These are phyloP conservation scores for Fonsecaea monophora DNA, from an alignment of 2,329 filamentous ascomycete species.

Conservation along the genomic window DNA sequence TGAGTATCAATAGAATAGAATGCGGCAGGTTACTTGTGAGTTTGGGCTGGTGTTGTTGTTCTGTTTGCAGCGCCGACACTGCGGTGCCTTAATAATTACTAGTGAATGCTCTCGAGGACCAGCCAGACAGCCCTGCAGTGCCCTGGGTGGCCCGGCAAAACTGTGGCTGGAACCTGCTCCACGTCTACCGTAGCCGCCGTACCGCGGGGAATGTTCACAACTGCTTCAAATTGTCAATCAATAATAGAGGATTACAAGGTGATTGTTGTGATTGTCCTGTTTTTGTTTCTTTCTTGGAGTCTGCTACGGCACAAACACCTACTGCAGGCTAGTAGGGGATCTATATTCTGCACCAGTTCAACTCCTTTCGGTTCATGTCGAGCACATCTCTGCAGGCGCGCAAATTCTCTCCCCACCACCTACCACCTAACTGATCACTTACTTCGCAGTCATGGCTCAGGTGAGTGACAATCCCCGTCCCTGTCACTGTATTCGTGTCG, in stretches of 20 bases:
- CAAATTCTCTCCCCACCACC: not conserved
- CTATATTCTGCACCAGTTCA: not conserved
- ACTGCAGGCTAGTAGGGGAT: not conserved
- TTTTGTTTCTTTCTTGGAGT: not conserved
- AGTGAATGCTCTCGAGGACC: not conserved
- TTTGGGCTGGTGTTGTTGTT: constrained; percentile 23
- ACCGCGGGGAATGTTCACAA: constrained; percentile 18
- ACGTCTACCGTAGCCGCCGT: constrained; percentile 16
- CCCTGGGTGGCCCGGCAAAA: not conserved
- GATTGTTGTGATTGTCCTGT: not conserved
- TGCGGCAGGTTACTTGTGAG: constrained; percentile 19
- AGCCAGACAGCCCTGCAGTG: not conserved
- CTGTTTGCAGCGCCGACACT: constrained; percentile 10
- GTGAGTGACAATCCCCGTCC: not conserved
- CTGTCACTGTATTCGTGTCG: not conserved
- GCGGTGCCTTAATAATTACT: too few relatives aligned
- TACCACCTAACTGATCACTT: not conserved
- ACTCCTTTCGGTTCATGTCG: not conserved
- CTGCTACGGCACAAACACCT: not conserved
- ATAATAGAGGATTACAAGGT: not conserved
- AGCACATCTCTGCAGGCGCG: not conserved
- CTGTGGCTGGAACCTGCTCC: constrained; percentile 26
- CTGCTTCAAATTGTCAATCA: not conserved
- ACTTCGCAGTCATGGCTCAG: not conserved
- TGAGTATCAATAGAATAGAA: constrained; percentile 21